Evolutionary conservation across 73 alveolate genomes (phyloP), one percentile per base, ranked within the genome.

Genomic region (Paramecium primaurelia): DNA sequence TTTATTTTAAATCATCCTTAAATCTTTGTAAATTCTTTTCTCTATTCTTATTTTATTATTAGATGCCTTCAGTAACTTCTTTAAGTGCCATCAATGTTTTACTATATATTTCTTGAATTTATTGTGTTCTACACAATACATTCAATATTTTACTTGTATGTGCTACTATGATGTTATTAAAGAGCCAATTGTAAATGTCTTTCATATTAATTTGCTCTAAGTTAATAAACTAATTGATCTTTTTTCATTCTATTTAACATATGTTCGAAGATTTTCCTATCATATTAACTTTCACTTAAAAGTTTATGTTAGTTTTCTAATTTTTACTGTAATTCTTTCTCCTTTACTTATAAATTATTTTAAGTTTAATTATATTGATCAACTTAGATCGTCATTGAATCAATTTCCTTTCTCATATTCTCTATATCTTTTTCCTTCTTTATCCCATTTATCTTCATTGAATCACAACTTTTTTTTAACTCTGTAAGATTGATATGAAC

Each of bases 201-300:
- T 32, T 77, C 88, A 44, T 71, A 59, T 34, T 59, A 75, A 30
- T 77, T 71, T 45, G 86, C 94, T 20, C 94, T 83, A n/a, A 89
- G 75, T 30, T 89, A 20, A 73, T 89, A 26, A 28, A 32, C 9
- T 4, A 64, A 40, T 42, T 58, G 20, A 71, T 89, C 88, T 38
- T 71, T 64, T 49, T 71, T 89, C 94, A 89, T 89, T 42, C 94
- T 36, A 18, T 36, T 40, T 8, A 89, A 77, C 94, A 71, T 89
- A 37, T 89, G 94, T 42, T 89, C 94, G 12, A 45, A 89, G 30
- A 83, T 54, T 51, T 89, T 89, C 77, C 51, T 45, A 34, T 44
- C 51, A 42, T 45, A 25, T 45, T 25, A 45, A 49, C 91, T 45
- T 16, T 80, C 91, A 20, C 64, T 45, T 45, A 80, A 80, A 3